Base-by-base conservation (phyloP, 2,329 filamentous ascomycete genomes). In the Paraphoma sp. region DNA sequence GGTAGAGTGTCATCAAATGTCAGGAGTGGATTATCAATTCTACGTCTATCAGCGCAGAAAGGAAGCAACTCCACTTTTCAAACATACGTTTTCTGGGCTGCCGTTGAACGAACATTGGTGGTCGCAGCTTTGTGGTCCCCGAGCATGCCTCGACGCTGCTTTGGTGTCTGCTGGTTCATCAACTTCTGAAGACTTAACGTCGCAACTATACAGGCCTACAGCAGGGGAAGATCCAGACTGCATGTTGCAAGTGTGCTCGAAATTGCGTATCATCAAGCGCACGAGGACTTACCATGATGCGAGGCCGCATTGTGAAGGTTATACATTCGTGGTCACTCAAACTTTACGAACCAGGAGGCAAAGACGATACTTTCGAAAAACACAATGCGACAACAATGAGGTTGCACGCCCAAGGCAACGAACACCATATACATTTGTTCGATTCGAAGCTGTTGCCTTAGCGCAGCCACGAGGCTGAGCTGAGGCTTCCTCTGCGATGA, bases 1-100 rank as follows among this genome's bases (percentile, higher is more conserved):
- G 38, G 12, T 6, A 54, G 40, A 10, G 56, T 64, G 40, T 67
- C 64, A 40, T 67, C 60, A 18, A 67, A 64, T 6, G 63, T 67
- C 41, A 67, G 45, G 9, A 67, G 58, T 1, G 62, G 64, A 47
- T 65, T 65, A 18, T 67, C 64, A 18, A 67, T 63, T 11, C 61
- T 66, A 31, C 1, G 31, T 16, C 33, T 7, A 18, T 44, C 30
- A 42, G 45, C 33, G 14, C 9, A 45, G 10, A 28, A 10, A 4
- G 6, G 10, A 28, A 23, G 18, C 7, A 23, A 10, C 10, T 45
- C 12, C 14, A 30, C 18, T n/a, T 2, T 5, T 44, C 17, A 23
- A 47, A 23, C 40, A 42, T 50, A 65, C 58, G 54, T 65, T 30
- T 63, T 56, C 49, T 52, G 51, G 36, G 58, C 45, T 12, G 56